A percentile compares a stretch with the other conserved stretches of the same genome.
phyloP scores from a whole-genome alignment of 108 stramenopile species.

The Bacterosira constricta region DNA sequence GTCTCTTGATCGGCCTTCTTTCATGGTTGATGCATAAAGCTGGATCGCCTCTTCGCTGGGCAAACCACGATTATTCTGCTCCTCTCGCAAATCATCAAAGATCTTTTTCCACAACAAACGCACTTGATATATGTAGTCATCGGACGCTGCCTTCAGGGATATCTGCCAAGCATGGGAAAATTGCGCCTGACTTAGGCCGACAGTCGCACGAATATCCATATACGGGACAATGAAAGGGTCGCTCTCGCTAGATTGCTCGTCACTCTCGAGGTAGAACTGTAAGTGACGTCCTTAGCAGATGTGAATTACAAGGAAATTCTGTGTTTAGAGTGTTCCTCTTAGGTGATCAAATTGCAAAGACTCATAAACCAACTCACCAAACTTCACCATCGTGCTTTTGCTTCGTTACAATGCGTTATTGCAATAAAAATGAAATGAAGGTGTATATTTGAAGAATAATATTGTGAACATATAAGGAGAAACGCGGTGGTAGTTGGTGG shows the following conservation, averaged over 20 bases:
- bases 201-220: constrained; percentile 47
- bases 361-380: constrained; percentile 1
- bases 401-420: no score
- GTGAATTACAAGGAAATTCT: background rate
- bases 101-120: constrained; percentile 34
- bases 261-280: constrained; percentile 50
- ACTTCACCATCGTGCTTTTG: constrained; percentile 37
- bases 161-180: constrained; percentile 24
- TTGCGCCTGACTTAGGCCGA: constrained; percentile 38
- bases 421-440: no score
- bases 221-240: constrained; percentile 51
- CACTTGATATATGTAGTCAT: constrained; percentile 35
- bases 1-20: constrained; percentile 43
- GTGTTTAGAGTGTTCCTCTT: background rate
- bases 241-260: constrained; percentile 18
- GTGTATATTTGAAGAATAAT: no score
- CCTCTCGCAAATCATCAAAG: constrained; percentile 43
- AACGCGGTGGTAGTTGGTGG: no score
- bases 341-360: background rate
- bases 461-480: no score
- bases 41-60: constrained; percentile 28
- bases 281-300: constrained; percentile 33
- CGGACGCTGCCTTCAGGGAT: constrained; percentile 29
- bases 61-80: constrained; percentile 28
- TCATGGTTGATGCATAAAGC: constrained; percentile 30